phyloP scores from a whole-genome alignment of 139 green algal genomes.

The Micractinium sp. region DNA sequence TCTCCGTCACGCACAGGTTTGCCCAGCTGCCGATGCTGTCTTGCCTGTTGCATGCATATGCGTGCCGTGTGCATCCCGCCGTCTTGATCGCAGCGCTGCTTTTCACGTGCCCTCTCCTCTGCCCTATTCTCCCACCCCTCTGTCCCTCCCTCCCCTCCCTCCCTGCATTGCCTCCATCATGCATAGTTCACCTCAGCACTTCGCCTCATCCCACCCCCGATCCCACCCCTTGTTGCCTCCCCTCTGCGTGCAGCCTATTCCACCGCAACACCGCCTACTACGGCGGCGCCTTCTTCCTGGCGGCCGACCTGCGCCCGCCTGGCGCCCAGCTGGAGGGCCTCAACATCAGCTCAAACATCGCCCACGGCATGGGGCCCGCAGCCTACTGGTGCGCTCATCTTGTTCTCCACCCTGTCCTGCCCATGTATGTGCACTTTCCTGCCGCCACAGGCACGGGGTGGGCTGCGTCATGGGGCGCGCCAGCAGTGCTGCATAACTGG shows the following conservation, averaged over 20 bases:
- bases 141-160: background rate
- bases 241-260: background rate
- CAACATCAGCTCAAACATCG: background rate
- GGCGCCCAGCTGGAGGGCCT: background rate
- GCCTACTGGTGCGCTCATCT: slow-evolving; percentile 24
- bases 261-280: slow-evolving; percentile 25
- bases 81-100: no score
- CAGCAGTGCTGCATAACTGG: no score
- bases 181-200: background rate
- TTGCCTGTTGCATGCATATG: background rate
- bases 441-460: no score
- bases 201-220: background rate
- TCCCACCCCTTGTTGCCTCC: background rate
- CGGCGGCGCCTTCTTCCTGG: slow-evolving; percentile 38
- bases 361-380: background rate
- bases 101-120: no score
- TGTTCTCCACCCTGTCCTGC: no score
- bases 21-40: background rate
- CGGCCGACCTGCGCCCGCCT: slow-evolving; percentile 1
- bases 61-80: no score
- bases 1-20: background rate
- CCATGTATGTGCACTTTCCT: no score
- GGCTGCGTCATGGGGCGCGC: no score
- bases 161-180: background rate
- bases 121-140: no score